Evolutionary conservation across 495 filamentous ascomycete species (phyloP).

Genomic region (Tuber borchii): DNA sequence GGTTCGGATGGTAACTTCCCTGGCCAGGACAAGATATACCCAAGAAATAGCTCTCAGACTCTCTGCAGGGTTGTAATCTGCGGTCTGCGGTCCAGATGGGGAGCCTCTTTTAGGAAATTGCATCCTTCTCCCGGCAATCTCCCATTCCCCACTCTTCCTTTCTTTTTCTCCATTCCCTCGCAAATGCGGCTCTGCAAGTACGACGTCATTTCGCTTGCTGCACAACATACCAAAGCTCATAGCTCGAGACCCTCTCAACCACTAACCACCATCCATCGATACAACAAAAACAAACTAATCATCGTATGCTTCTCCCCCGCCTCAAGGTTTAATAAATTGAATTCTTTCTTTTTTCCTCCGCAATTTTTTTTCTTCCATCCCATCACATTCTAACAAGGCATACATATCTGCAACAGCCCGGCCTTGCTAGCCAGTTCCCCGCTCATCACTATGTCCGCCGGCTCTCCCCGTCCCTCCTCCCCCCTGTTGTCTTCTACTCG

Average conservation of each 20-base stretch:
- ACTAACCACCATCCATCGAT: neutral
- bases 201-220: neutral
- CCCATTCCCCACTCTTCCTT: conserved; percentile 6
- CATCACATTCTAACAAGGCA: conserved; percentile 1
- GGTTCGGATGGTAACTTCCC: neutral
- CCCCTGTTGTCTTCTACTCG: neutral
- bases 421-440: neutral
- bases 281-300: neutral
- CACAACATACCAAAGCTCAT: neutral
- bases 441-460: conserved; percentile 4
- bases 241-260: neutral
- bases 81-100: neutral
- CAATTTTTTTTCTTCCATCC: neutral
- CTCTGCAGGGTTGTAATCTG: neutral
- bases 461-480: neutral
- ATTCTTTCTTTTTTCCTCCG: neutral
- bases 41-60: neutral
- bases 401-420: neutral
- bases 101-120: neutral
- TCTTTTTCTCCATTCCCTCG: conserved; percentile 6
- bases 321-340: neutral
- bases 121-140: neutral
- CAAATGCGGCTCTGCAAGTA: neutral
- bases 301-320: neutral
- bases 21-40: neutral